These are phyloP conservation scores for Leptographium radiaticola DNA, from an alignment of 2,329 filamentous ascomycete genomes.

Conservation along the genomic window DNA sequence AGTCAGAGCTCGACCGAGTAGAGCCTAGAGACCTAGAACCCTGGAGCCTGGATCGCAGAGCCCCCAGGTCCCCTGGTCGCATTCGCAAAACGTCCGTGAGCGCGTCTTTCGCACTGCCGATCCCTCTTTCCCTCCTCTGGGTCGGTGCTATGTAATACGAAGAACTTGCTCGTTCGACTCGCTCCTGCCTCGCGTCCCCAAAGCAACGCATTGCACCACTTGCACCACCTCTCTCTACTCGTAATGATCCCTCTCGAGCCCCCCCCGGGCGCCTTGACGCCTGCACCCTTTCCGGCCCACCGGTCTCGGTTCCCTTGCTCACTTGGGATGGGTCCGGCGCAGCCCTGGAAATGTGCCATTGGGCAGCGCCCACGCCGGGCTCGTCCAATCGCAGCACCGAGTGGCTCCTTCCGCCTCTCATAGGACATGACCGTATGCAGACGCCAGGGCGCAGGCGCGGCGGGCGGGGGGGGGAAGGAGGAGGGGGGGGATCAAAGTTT, in stretches of 20 bases:
- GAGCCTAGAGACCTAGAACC: too few relatives aligned
- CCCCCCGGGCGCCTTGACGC: too few relatives aligned
- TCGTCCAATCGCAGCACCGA: slow-evolving; percentile 19
- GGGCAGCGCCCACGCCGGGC: slow-evolving; percentile 9
- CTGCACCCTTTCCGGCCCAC: too few relatives aligned
- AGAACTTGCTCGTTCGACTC: not conserved
- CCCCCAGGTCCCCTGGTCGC: too few relatives aligned
- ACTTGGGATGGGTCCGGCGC: not conserved
- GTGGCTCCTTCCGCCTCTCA: slow-evolving; percentile 18
- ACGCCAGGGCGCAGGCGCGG: slow-evolving; percentile 17
- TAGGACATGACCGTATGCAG: slow-evolving; percentile 24
- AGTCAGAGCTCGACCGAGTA: too few relatives aligned
- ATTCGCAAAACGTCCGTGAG: too few relatives aligned
- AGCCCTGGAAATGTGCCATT: slow-evolving; percentile 5
- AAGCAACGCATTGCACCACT: too few relatives aligned
- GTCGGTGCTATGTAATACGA: not conserved
- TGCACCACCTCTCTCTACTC: too few relatives aligned
- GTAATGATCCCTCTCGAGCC: too few relatives aligned
- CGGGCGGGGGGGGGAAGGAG: slow-evolving; percentile 1
- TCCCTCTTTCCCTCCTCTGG: not conserved
- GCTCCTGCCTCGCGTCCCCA: too few relatives aligned
- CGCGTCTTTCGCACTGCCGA: not conserved
- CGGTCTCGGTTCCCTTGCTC: too few relatives aligned
- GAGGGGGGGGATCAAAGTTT: not conserved
- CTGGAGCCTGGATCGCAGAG: too few relatives aligned